Evolutionary conservation across 352 stramenopile genomes (phyloP), one percentile per base, ranked within the genome.

Genomic region (Saprolegnia parasitica): DNA sequence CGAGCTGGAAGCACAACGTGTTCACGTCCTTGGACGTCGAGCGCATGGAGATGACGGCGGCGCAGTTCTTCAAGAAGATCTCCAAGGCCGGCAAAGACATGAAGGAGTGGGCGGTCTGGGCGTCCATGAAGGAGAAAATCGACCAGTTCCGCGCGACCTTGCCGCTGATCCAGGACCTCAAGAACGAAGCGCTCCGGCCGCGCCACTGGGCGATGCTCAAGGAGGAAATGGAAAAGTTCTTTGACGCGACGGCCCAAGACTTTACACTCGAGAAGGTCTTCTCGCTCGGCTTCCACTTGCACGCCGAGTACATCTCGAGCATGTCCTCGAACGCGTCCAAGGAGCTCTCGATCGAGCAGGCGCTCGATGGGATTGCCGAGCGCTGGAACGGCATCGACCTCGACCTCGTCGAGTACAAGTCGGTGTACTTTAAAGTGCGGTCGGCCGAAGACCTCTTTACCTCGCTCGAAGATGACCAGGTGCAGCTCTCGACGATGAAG

Each of bases 401-500:
- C 37, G 90, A 98, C 37, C 95, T 98, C 62, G 84, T 78, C 16
- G 81, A 93, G 71, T 97, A 98, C 84, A 98, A 98, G 70, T 79
- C 81, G 0, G 88, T 93, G 23, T 98, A 97, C 77, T 96, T 95
- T 75, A 97, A 97, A 74, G 95, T 98, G 35, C 84, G 83, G 20
- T 91, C 79, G 9, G 90, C 89, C 0, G 91, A 98, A 24, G 93
- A 98, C 55, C 61, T 97, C 37, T 97, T 97, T 72, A 90, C 93
- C 13, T 81, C 88, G 0, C 76, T 98, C 0, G 87, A 95, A 76
- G 92, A 98, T 65, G 90, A 98, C 64, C 84, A 94, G 73, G 89
- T 98, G 16, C 86, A 96, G 68, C 70, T 98, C 8, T 96, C 88
- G 32, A 96, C 88, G 4, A 97, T 98, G 81, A 98, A 98, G 63